Base-by-base conservation (phyloP, 176 grass and related monocot species). In the Musa schizocarpa region DNA sequence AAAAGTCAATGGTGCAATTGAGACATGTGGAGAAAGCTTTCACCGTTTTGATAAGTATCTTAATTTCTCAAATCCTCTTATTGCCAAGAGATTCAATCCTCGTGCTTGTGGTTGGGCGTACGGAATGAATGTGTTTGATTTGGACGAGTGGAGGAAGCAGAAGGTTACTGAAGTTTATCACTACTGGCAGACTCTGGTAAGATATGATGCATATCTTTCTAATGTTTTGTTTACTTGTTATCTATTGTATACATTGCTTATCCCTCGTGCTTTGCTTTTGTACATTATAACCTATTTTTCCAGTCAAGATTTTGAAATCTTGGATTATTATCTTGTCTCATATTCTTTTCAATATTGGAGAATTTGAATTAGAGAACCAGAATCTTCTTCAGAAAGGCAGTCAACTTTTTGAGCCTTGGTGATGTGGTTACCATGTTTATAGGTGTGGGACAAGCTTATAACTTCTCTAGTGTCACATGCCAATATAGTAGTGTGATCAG, bases 41-140 rank as follows among this genome's bases (percentile, higher is more conserved):
- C 87, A 92, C 81, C 79, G 85, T 23, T 96, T 86, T 24, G 77
- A 90, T 82, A 76, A 63, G 52, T 96, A 96, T 86, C 76, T 96
- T 17, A 96, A 96, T 81, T 96, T 96, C 74, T 96, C 93, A 74
- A 92, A 90, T 76, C 89, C 87, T 74, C 26, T 90, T 74, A 92
- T 96, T 53, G 61, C 80, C 19, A 92, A 90, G 53, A 96, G 85
- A 76, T 96, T 96, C 68, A 75, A 88, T 4, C 85, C 89, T 14
- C 82, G 80, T 82, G 85, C 89, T 62, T 88, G 92, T 78, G 81
- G 85, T 53, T 96, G 92, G 92, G 92, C 92, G 74, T 96, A 89
- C 77, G 92, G 92, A 82, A 92, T 96, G 93, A 92, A 96, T 84
- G 72, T 96, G 1, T 92, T 96, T 76, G 87, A 96, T 88, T 80